phyloP scores from a whole-genome alignment of 1,139 yeast species.

The Suhomyces chickasaworum region DNA sequence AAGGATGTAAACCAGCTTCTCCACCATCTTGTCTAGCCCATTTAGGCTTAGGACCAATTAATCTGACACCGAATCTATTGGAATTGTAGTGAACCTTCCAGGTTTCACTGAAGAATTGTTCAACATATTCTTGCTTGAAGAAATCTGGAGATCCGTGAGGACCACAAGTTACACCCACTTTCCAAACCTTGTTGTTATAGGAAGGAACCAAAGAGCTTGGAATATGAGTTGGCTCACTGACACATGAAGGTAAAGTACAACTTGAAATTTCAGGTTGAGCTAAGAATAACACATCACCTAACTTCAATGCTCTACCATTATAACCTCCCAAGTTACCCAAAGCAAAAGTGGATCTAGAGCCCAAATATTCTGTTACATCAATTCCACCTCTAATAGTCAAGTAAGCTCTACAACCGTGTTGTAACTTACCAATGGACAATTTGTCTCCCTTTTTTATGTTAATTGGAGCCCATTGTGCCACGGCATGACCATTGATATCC shows the following conservation, averaged over 20 bases:
- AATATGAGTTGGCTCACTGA: conserved; percentile 58
- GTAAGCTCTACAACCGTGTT: conserved; percentile 85
- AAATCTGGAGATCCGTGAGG: conserved; percentile 98
- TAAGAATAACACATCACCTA: conserved; percentile 87
- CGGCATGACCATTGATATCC: conserved; percentile 61
- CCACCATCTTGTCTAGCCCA: conserved; percentile 99
- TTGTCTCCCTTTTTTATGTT: conserved; percentile 71
- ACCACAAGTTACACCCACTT: conserved; percentile 91
- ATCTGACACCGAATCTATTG: conserved; percentile 91
- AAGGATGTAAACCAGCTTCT: conserved; percentile 96
- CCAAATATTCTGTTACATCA: conserved; percentile 90
- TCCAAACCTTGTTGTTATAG: conserved; percentile 64
- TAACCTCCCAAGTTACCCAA: conserved; percentile 92
- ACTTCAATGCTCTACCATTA: conserved; percentile 87
- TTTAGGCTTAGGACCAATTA: conserved; percentile 92
- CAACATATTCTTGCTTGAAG: conserved; percentile 73
- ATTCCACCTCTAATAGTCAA: conserved; percentile 90
- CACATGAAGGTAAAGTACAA: conserved; percentile 72
- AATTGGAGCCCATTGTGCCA: conserved; percentile 68
- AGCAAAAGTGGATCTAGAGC: conserved; percentile 96
- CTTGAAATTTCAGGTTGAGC: conserved; percentile 74
- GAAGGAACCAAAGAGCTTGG: conserved; percentile 63
- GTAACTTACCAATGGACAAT: conserved; percentile 76
- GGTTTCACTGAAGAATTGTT: conserved; percentile 68
- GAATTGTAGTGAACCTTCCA: conserved; percentile 98